Base-by-base conservation (phyloP, 1,284 basidiomycete genomes). In the Schizophyllum commune region DNA sequence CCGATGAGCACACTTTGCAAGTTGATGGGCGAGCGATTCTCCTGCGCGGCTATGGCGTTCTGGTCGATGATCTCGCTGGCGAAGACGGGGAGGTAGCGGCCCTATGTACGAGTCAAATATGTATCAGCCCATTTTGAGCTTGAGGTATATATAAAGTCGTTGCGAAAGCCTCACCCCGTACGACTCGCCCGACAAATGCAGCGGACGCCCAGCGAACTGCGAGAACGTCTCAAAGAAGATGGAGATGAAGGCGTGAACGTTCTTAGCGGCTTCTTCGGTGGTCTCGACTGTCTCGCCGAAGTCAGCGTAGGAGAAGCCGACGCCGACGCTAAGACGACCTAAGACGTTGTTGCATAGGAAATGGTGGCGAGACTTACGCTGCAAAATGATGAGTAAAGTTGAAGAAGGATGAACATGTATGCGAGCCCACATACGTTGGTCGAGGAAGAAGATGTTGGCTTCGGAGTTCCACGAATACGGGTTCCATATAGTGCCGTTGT, bases 11-110 rank as follows among this genome's bases (percentile, higher is more conserved):
- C 76, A 64, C 80, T 84, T 64, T 85, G 77, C 32, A 94, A 75
- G 69, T 92, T 92, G 68, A 94, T 79, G 1, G 81, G 79, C 33
- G 78, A 72, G 52, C 82, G 79, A n/a, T 85, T 87, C 51, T 81
- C 77, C 9, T 73, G 72, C 52, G 75, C 72, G 2, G 85, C 81
- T 19, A 81, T 67, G 59, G 77, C 71, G 71, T 94, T 93, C 63
- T 88, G 82, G 71, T 93, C 91, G 55, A 85, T 80, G 47, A 94
- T 86, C 63, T 91, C 86, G 57, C 85, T 83, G 0, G 91, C 91
- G 64, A 94, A 94, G 5, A 92, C 80, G 1, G 91, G 92, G 1
- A 93, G 76, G 72, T 93, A 93, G 52, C 88, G 83, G 0, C 92
- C 90, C 83, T 86, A 55, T 27, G 19, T 11, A 32, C 5, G 32